Evolutionary conservation across 1,139 yeast species (phyloP).

Genomic region (Saccharomyces hybrid): DNA sequence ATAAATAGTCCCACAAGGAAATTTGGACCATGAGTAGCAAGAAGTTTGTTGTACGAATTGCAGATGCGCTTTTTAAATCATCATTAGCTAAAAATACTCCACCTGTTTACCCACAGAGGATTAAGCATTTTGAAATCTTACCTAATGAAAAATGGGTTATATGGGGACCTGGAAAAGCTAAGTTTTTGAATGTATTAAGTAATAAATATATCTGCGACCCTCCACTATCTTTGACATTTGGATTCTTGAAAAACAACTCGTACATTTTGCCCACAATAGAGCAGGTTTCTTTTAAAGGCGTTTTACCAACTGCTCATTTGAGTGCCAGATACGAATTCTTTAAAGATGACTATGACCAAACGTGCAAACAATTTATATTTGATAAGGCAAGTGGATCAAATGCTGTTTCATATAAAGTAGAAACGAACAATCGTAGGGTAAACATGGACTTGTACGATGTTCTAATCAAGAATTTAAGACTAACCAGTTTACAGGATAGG

Average conservation of each 20-base stretch:
- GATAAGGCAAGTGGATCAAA: conserved; percentile 30
- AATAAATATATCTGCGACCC: conserved; percentile 26
- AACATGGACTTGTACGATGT: conserved; percentile 34
- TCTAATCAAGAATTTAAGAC: conserved; percentile 44
- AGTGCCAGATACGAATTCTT: conserved; percentile 85
- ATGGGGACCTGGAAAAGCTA: conserved; percentile 28
- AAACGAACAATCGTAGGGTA: conserved; percentile 25
- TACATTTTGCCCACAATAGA: conserved; percentile 15
- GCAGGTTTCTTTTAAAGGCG: conserved; percentile 59
- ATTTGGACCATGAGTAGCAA: background rate
- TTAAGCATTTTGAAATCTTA: conserved; percentile 26
- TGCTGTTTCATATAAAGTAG: conserved; percentile 21
- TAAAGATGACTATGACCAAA: conserved; percentile 74
- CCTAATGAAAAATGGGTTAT: conserved; percentile 28
- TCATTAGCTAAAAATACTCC: conserved; percentile 19
- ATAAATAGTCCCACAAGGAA: background rate
- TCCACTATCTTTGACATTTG: conserved; percentile 18
- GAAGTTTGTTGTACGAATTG: conserved; percentile 14
- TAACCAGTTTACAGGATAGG: conserved; percentile 50
- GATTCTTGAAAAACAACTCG: conserved; percentile 8
- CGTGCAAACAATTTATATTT: conserved; percentile 54
- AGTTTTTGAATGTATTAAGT: conserved; percentile 21
- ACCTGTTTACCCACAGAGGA: conserved; percentile 23
- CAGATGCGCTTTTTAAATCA: conserved; percentile 24
- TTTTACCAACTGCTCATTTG: conserved; percentile 61